phyloP scores from a whole-genome alignment of 352 stramenopile species.

The Phytophthora kernoviae region DNA sequence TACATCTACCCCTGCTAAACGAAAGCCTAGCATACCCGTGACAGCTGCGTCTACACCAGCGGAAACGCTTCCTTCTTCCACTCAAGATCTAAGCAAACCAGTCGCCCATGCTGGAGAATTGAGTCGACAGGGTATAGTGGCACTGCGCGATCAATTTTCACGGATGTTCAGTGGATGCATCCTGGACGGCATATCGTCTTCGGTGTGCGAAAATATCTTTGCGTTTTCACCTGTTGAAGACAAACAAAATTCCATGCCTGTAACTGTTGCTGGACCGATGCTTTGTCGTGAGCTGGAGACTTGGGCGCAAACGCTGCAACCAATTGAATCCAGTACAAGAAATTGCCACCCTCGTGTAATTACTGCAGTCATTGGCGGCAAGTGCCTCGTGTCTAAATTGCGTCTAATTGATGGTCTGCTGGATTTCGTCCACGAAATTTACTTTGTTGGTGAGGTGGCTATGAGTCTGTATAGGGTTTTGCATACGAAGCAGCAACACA shows the following conservation, averaged over 20 bases:
- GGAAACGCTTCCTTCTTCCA: background rate
- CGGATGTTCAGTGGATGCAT: conserved; percentile 25
- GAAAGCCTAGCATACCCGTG: conserved; percentile 13
- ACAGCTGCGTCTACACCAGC: background rate
- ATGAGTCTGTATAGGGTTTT: conserved; percentile 61
- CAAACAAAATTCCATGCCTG: background rate
- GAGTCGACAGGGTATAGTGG: conserved; percentile 11
- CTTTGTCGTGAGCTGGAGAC: conserved; percentile 24
- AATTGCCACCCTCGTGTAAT: conserved; percentile 3
- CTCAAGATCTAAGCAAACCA: conserved; percentile 7
- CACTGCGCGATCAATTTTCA: conserved; percentile 22
- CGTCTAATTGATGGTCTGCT: conserved; percentile 70
- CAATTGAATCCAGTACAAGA: background rate
- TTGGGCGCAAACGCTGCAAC: conserved; percentile 46
- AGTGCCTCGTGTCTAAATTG: conserved; percentile 55
- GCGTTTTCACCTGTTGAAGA: background rate
- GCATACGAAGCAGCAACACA: conserved; percentile 22
- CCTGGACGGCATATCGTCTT: conserved; percentile 31
- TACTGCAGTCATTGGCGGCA: conserved; percentile 62
- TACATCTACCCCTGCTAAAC: conserved; percentile 12
- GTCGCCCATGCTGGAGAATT: conserved; percentile 6
- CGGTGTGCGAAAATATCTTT: conserved; percentile 21
- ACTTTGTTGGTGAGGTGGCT: conserved; percentile 70
- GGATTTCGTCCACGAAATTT: conserved; percentile 59
- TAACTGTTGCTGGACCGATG: conserved; percentile 28